Evolutionary conservation across 78 protist species (phyloP), one percentile per base, ranked within the genome.

Genomic region (Reticulomyxa filosa): DNA sequence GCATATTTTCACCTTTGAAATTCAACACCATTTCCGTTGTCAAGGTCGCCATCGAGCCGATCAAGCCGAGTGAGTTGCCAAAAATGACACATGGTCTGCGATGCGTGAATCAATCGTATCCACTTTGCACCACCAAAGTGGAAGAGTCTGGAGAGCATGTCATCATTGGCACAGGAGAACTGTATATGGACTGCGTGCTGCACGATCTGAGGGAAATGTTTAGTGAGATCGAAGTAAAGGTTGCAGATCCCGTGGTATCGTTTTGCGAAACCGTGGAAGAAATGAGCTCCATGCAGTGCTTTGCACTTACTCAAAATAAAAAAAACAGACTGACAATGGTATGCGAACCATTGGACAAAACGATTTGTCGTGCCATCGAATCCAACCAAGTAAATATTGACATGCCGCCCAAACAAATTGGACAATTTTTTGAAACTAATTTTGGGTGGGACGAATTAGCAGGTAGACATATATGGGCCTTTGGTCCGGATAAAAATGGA

Each of bases 91-190:
- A 86, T 0, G 96, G 87, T 10, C 73, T 92, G 56, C 80, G 95
- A 7, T 17, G 38, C 25, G 29, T 84, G 59, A 76, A 77, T 80
- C 86, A 90, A 80, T 74, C 78, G 6, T 94, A 88, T 64, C 96
- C 99, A 23, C 62, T 79, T 27, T 61, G 73, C 11, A 0, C 22
- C 6, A 80, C 93, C 42, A 64, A 76, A 53, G 93, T 83, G 13
- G 98, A 92, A 39, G 99, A 95, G 73, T 70, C 84, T 0, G 99
- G 99, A 23, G 97, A 91, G 82, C 97, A 89, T 65, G 56, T 82
- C 6, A 42, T 95, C 29, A 2, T 82, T 3, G 99, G 99, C 23
- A 86, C 98, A 0, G 99, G 98, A 20, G 99, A 95, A 77, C 71
- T 95, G 27, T 84, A 84, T 78, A 36, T 95, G 22, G 98, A 95